phyloP scores from a whole-genome alignment of 202 grass and related monocot species.

The Carex arenaria region DNA sequence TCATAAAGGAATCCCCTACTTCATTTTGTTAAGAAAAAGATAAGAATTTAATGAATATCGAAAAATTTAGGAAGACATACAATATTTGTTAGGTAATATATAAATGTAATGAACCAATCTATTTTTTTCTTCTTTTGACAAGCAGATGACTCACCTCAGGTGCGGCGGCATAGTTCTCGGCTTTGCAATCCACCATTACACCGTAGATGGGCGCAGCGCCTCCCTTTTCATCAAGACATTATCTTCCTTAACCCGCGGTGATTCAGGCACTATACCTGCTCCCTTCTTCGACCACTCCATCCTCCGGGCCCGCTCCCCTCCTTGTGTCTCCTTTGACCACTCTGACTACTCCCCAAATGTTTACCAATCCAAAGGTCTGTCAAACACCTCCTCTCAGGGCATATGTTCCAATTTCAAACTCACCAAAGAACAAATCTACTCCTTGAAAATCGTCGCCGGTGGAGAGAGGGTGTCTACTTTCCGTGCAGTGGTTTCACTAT shows the following conservation, averaged over 20 bases:
- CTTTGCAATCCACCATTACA: constrained; percentile 57
- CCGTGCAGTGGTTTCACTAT: not conserved
- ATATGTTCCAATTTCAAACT: constrained; percentile 40
- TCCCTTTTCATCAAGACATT: constrained; percentile 57
- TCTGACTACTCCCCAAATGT: constrained; percentile 39
- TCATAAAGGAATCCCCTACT: no score
- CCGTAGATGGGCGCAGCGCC: constrained; percentile 47
- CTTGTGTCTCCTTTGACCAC: constrained; percentile 38
- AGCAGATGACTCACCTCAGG: constrained; percentile 61
- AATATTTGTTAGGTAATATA: no score
- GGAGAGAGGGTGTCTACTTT: constrained; percentile 7
- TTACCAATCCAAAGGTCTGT: not conserved
- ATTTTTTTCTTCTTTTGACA: not conserved
- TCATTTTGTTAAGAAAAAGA: no score
- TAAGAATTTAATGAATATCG: no score
- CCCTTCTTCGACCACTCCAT: constrained; percentile 46
- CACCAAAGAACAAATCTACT: constrained; percentile 23
- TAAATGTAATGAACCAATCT: no score
- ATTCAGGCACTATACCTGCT: not conserved
- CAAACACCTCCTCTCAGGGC: constrained; percentile 13
- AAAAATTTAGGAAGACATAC: no score
- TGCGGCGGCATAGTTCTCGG: constrained; percentile 60
- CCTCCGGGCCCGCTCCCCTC: constrained; percentile 38
- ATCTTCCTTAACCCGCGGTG: constrained; percentile 33
- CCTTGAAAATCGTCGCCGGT: constrained; percentile 8